phyloP scores from a whole-genome alignment of 805 yeast genomes.

The Candida qinlingensis region DNA sequence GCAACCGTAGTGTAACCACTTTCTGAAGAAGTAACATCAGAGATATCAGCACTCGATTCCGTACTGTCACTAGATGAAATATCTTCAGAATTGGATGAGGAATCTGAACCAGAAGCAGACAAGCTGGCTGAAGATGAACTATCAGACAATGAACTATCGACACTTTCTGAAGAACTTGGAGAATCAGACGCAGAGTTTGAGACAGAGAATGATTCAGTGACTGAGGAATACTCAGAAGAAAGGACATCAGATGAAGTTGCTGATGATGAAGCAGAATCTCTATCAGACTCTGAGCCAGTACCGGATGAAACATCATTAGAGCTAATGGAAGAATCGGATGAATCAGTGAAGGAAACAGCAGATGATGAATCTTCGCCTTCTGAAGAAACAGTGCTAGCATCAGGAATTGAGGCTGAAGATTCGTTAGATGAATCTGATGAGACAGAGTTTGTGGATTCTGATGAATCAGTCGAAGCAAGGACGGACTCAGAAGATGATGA shows the following conservation, averaged over 20 bases:
- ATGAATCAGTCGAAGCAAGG: background rate
- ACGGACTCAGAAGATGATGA: background rate
- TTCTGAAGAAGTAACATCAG: too few species aligned
- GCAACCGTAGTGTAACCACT: too few species aligned
- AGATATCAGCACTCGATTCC: too few species aligned
- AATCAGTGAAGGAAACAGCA: too few species aligned
- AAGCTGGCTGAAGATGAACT: background rate
- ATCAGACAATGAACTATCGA: background rate
- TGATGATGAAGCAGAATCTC: background rate
- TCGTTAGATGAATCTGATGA: background rate
- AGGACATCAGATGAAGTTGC: background rate
- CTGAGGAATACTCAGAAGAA: background rate
- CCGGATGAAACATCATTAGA: too few species aligned
- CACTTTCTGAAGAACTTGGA: background rate
- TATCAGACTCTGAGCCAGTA: too few species aligned
- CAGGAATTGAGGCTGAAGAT: background rate
- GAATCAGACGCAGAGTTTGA: background rate
- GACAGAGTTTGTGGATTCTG: background rate
- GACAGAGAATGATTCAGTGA: too few species aligned
- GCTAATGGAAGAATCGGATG: too few species aligned
- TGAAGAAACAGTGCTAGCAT: too few species aligned
- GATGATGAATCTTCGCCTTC: too few species aligned
- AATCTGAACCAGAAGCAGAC: background rate
- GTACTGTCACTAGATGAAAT: background rate
- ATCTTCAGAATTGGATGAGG: background rate